These are phyloP conservation scores for Globisporangium okanoganense DNA, from an alignment of 352 stramenopile species.

Conservation along the genomic window DNA sequence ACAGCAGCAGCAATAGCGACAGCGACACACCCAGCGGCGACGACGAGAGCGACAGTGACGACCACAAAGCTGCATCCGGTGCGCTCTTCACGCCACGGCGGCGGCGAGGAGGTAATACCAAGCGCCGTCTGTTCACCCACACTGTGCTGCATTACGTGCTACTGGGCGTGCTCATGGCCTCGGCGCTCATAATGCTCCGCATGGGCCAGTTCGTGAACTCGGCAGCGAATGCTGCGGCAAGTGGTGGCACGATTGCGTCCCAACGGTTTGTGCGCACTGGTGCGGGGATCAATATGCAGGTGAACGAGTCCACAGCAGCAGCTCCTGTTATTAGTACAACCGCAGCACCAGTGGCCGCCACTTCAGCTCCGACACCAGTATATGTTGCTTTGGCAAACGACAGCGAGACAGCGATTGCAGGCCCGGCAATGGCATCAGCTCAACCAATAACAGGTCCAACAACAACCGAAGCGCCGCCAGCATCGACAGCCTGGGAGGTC, in stretches of 20 bases:
- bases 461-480: neutral
- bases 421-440: neutral
- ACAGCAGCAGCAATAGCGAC: neutral
- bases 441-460: neutral
- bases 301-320: neutral
- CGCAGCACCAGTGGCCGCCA: neutral
- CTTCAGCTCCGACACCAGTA: neutral
- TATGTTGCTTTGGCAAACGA: neutral
- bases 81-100: neutral
- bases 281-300: neutral
- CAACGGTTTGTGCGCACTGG: conserved; percentile 7
- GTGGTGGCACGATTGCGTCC: neutral
- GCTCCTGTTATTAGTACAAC: neutral
- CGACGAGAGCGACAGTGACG: neutral
- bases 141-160: conserved; percentile 4
- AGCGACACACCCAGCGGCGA: neutral
- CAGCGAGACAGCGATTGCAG: neutral
- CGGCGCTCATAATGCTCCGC: conserved; percentile 2
- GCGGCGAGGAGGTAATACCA: neutral
- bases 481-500: neutral
- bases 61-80: neutral
- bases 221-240: neutral
- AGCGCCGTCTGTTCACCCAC: neutral
- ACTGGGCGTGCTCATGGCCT: neutral
- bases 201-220: conserved; percentile 1